Evolutionary conservation across 1,284 basidiomycete genomes (phyloP).

Genomic region (Flammula alnicola): DNA sequence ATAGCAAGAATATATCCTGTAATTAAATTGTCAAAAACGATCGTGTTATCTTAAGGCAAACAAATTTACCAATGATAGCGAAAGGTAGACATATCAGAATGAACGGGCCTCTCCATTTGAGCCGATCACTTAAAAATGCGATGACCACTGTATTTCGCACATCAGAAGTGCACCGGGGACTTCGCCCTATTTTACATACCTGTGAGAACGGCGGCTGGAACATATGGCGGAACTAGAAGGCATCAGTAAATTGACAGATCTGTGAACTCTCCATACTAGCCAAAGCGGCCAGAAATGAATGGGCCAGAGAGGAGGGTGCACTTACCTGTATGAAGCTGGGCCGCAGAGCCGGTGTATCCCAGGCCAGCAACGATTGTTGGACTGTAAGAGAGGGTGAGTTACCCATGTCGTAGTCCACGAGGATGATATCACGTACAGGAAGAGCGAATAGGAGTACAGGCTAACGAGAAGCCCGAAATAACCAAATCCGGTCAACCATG

Average conservation of each 20-base stretch:
- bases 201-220: constrained; percentile 61
- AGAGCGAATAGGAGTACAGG: constrained; percentile 65
- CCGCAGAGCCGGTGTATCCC: constrained; percentile 52
- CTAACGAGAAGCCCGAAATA: constrained; percentile 62
- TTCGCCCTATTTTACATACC: constrained; percentile 30
- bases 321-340: constrained; percentile 61
- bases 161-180: constrained; percentile 1
- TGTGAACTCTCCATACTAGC: no score
- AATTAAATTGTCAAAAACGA: background rate
- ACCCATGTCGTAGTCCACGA: background rate
- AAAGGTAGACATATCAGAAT: constrained; percentile 62
- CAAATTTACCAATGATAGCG: constrained; percentile 49
- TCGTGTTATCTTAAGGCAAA: background rate
- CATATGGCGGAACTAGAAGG: constrained; percentile 59
- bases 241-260: background rate
- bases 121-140: constrained; percentile 53
- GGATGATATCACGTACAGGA: constrained; percentile 45
- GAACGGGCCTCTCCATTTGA: constrained; percentile 62
- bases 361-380: constrained; percentile 62
- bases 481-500: constrained; percentile 60
- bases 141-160: constrained; percentile 45
- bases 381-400: constrained; percentile 31
- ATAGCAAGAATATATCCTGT: constrained; percentile 63
- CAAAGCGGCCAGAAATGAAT: constrained; percentile 2
- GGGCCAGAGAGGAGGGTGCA: background rate